These are phyloP conservation scores for Roridomyces roridus DNA, from an alignment of 768 basidiomycete species.

Conservation along the genomic window DNA sequence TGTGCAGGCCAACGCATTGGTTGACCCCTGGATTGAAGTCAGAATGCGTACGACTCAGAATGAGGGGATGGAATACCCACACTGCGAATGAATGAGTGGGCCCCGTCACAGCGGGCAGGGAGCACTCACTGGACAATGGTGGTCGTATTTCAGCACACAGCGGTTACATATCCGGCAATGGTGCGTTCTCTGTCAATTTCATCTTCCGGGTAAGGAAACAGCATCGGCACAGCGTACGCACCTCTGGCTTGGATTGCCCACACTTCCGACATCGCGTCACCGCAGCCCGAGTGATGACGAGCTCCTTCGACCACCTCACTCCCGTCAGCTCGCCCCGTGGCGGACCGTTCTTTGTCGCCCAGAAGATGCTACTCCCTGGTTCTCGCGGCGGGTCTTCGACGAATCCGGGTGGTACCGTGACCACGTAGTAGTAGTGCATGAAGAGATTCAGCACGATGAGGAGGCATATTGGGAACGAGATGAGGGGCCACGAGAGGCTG, in stretches of 20 bases:
- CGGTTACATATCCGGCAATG: slow-evolving; percentile 92
- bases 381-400: slow-evolving; percentile 59
- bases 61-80: neutral
- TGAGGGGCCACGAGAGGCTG: slow-evolving; percentile 58
- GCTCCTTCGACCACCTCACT: slow-evolving; percentile 55
- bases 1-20: slow-evolving; percentile 95
- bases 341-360: slow-evolving; percentile 54
- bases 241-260: slow-evolving; percentile 76
- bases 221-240: neutral
- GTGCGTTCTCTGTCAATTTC: slow-evolving; percentile 73
- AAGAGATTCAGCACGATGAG: slow-evolving; percentile 80
- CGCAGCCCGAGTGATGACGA: slow-evolving; percentile 58
- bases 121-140: slow-evolving; percentile 84
- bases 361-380: slow-evolving; percentile 47
- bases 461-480: slow-evolving; percentile 72
- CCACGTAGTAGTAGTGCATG: slow-evolving; percentile 86
- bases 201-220: neutral
- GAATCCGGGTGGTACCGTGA: slow-evolving; percentile 82
- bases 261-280: slow-evolving; percentile 74
- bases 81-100: neutral
- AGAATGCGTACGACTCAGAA: slow-evolving; percentile 12
- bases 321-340: slow-evolving; percentile 40
- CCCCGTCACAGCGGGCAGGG: neutral
- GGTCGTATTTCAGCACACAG: slow-evolving; percentile 90
- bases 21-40: slow-evolving; percentile 77